phyloP scores from a whole-genome alignment of 345 rosid genomes.

The Citrus medica region DNA sequence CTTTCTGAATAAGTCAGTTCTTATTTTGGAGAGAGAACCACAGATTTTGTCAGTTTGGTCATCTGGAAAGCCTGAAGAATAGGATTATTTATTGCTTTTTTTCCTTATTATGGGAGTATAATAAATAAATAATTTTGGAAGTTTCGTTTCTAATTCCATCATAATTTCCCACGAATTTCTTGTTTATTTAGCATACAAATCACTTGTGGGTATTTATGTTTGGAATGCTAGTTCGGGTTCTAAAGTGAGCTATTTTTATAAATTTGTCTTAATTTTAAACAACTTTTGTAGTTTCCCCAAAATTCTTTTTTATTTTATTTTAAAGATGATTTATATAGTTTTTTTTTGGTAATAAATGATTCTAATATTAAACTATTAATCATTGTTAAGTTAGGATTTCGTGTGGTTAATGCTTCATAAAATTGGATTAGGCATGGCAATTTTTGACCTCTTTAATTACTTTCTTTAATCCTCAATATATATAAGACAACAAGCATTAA shows the following conservation, averaged over 20 bases:
- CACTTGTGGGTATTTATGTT: background rate
- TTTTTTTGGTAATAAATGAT: too few relatives aligned
- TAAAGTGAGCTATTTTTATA: too few relatives aligned
- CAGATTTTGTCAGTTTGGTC: slow-evolving; percentile 46
- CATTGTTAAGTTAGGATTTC: background rate
- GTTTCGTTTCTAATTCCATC: background rate
- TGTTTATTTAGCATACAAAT: background rate
- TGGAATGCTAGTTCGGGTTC: background rate
- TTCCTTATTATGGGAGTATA: background rate
- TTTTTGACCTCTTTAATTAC: background rate
- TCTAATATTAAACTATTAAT: background rate
- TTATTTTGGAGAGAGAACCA: background rate
- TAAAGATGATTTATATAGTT: background rate
- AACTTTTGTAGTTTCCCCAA: background rate
- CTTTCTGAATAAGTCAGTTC: slow-evolving; percentile 50
- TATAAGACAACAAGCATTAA: too few relatives aligned
- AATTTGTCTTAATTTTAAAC: background rate
- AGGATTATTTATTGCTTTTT: slow-evolving; percentile 19
- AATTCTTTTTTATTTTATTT: background rate
- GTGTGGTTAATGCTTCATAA: background rate
- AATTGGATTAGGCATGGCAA: background rate
- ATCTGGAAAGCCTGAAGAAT: slow-evolving; percentile 62
- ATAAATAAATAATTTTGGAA: background rate
- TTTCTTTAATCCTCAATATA: background rate
- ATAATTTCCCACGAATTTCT: too few relatives aligned